Conservation (phyloP, 495 filamentous ascomycete species). For the Penicillium cosmopolitanum region DNA sequence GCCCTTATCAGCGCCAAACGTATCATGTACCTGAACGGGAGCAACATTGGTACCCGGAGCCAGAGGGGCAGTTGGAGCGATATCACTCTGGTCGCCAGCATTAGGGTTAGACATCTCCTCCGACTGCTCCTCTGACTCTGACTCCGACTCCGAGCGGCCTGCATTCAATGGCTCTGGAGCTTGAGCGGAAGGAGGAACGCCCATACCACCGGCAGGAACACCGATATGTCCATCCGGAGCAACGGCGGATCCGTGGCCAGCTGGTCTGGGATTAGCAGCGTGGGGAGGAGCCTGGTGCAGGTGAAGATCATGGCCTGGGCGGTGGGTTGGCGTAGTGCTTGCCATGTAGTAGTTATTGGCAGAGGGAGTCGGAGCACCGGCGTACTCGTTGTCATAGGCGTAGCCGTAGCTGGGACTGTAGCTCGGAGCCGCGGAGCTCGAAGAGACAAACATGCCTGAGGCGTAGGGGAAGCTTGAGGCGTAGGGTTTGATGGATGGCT, state of each 20-base stretch:
- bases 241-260: not conserved
- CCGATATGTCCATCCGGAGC: not conserved
- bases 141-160: not conserved
- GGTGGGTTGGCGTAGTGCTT: not conserved
- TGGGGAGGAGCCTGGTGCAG: not conserved
- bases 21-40: conserved; percentile 9
- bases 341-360: not conserved
- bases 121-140: not conserved
- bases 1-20: conserved; percentile 27
- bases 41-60: conserved; percentile 22
- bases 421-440: not conserved
- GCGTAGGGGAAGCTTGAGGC: not conserved
- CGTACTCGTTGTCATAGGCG: not conserved
- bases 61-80: conserved; percentile 24
- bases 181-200: not conserved
- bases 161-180: not conserved
- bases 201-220: conserved; percentile 4
- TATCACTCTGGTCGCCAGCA: not conserved
- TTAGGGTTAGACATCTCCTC: no score
- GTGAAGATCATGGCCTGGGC: not conserved
- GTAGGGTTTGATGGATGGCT: not conserved
- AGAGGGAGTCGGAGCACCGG: not conserved
- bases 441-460: not conserved
- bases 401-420: not conserved
- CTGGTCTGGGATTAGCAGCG: not conserved